Evolutionary conservation across 2,329 filamentous ascomycete species (phyloP).

Genomic region (Diaporthe sp.): DNA sequence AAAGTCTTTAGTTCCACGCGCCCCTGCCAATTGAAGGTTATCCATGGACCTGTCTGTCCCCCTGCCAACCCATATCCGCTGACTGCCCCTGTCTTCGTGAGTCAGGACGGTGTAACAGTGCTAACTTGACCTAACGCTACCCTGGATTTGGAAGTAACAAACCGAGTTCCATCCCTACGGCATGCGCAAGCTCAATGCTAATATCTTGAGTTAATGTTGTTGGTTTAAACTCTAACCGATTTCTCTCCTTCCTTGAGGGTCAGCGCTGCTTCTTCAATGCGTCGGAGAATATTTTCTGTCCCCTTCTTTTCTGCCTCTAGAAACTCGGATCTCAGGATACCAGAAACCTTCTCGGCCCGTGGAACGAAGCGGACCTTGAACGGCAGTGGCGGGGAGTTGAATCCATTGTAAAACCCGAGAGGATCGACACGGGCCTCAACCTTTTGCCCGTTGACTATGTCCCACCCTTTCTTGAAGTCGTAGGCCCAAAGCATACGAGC

Average conservation of each 20-base stretch:
- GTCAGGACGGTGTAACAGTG: background rate
- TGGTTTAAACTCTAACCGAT: background rate
- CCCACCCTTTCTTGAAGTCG: constrained; percentile 5
- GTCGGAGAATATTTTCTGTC: background rate
- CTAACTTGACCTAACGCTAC: background rate
- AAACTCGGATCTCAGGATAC: background rate
- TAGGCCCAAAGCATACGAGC: constrained; percentile 10
- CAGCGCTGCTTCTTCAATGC: background rate
- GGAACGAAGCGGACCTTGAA: constrained; percentile 16
- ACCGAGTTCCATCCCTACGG: background rate
- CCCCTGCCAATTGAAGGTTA: background rate
- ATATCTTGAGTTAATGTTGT: background rate
- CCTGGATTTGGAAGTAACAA: background rate
- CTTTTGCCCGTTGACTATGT: constrained; percentile 1
- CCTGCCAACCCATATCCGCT: too few species aligned
- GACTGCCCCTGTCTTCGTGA: background rate
- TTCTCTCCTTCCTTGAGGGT: constrained; percentile 12
- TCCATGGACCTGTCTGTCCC: background rate
- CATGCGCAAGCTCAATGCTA: background rate
- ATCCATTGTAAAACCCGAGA: constrained; percentile 18
- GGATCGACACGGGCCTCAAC: constrained; percentile 8
- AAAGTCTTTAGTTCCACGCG: background rate
- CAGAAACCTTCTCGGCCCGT: background rate
- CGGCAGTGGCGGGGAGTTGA: constrained; percentile 3
- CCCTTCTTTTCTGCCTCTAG: background rate